Percentiles rank a stretch among this genome's conserved stretches.
Evolutionary conservation across 768 basidiomycete species (phyloP).

Genomic region (Arthromyces matolae): DNA sequence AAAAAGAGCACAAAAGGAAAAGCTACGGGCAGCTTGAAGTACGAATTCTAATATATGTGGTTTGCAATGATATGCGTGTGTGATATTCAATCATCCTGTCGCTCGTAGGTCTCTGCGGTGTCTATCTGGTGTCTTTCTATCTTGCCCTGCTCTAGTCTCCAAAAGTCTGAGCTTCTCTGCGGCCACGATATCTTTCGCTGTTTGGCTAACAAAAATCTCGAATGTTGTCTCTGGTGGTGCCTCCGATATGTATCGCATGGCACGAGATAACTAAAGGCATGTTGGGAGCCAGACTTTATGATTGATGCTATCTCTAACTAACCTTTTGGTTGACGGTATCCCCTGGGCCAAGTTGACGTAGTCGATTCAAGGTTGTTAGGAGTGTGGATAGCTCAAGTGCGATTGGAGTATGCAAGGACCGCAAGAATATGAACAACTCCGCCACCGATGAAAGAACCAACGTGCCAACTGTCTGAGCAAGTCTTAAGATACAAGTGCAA

Average conservation of each 20-base stretch:
- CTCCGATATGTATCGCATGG: constrained; percentile 49
- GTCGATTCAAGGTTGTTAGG: constrained; percentile 43
- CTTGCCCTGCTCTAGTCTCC: constrained; percentile 34
- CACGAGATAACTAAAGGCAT: constrained; percentile 47
- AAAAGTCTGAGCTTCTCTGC: constrained; percentile 64
- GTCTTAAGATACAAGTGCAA: constrained; percentile 1
- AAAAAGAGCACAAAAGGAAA: constrained; percentile 63
- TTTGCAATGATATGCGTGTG: not conserved
- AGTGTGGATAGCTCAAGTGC: constrained; percentile 52
- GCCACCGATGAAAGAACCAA: constrained; percentile 59
- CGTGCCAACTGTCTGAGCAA: constrained; percentile 46
- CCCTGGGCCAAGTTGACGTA: constrained; percentile 43
- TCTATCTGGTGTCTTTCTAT: constrained; percentile 28
- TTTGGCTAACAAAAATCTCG: constrained; percentile 51
- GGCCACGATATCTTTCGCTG: constrained; percentile 60
- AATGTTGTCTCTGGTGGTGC: constrained; percentile 42
- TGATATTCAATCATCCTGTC: constrained; percentile 6
- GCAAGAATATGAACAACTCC: constrained; percentile 62
- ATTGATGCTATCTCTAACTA: constrained; percentile 15
- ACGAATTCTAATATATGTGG: not conserved
- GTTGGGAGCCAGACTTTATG: not conserved
- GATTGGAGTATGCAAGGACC: constrained; percentile 49
- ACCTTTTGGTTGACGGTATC: constrained; percentile 55
- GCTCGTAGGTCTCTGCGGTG: constrained; percentile 17
- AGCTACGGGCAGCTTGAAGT: constrained; percentile 53